Conservation (phyloP, 345 rosid genomes). For the Gossypium mustelinum region DNA sequence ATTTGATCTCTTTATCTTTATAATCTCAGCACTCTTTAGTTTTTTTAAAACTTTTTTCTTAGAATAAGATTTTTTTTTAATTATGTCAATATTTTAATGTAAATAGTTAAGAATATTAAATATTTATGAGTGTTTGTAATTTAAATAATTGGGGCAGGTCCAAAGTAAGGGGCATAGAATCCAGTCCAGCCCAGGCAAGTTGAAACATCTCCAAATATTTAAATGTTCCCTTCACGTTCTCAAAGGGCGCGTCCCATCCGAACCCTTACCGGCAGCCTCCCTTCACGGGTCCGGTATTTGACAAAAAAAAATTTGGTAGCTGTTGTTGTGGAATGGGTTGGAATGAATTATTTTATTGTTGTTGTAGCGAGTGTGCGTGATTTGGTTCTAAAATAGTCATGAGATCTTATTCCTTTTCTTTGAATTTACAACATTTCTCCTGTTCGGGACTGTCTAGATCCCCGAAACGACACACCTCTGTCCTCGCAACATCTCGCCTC, state of each 20-base stretch:
- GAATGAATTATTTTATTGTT: neutral
- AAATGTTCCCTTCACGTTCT: neutral
- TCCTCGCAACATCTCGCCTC: neutral
- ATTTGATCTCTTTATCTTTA: too few relatives aligned
- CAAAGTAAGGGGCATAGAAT: too few relatives aligned
- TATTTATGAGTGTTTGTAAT: too few relatives aligned
- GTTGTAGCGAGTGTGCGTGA: neutral
- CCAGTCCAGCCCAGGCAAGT: neutral
- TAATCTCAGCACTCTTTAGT: too few relatives aligned
- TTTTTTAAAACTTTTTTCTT: too few relatives aligned
- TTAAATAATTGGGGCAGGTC: too few relatives aligned
- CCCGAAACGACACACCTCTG: neutral
- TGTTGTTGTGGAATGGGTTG: too few relatives aligned
- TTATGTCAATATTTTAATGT: too few relatives aligned
- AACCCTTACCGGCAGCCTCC: neutral
- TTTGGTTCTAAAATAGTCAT: constrained; percentile 20
- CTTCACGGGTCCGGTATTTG: neutral
- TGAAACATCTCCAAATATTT: neutral
- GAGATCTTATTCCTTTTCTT: constrained; percentile 27
- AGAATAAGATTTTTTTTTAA: too few relatives aligned
- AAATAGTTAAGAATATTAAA: too few relatives aligned
- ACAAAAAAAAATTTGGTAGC: neutral
- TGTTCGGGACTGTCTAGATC: neutral
- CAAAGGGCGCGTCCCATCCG: constrained; percentile 3
- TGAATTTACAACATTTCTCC: constrained; percentile 14